phyloP scores from a whole-genome alignment of 345 rosid species.

The Kernera saxatilis region DNA sequence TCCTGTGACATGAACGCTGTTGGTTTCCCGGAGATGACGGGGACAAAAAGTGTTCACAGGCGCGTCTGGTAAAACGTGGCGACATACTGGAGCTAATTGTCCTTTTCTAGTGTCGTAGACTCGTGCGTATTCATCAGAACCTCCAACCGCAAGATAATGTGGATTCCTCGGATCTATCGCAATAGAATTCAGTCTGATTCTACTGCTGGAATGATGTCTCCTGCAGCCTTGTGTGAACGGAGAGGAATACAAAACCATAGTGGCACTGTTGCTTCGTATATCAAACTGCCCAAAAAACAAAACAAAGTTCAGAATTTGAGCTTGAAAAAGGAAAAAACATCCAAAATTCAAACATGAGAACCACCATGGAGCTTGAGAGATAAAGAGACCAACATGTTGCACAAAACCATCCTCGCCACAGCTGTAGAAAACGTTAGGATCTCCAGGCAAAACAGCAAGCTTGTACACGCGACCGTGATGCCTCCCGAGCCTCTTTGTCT shows the following conservation, averaged over 20 bases:
- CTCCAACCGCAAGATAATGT: slow-evolving; percentile 50
- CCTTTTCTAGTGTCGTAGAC: slow-evolving; percentile 48
- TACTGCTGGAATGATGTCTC: slow-evolving; percentile 35
- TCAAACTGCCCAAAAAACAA: slow-evolving; percentile 43
- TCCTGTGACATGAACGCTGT: slow-evolving; percentile 47
- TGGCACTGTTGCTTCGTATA: slow-evolving; percentile 40
- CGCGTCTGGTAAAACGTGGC: slow-evolving; percentile 22
- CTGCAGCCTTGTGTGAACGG: slow-evolving; percentile 37
- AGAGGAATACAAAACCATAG: slow-evolving; percentile 44
- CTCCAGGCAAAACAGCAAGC: slow-evolving; percentile 61
- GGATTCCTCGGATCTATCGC: slow-evolving; percentile 54
- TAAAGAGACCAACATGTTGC: slow-evolving; percentile 48
- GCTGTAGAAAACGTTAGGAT: slow-evolving; percentile 52
- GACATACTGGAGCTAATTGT: slow-evolving; percentile 37
- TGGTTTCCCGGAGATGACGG: slow-evolving; percentile 32
- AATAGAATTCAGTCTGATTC: slow-evolving; percentile 44
- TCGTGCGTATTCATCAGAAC: slow-evolving; percentile 58
- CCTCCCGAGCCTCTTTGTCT: slow-evolving; percentile 44
- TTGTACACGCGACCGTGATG: slow-evolving; percentile 47
- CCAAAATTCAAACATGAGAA: too few species aligned
- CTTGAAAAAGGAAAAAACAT: neutral
- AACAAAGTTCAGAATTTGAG: neutral
- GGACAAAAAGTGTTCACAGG: slow-evolving; percentile 55
- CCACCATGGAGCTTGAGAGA: neutral
- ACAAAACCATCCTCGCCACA: slow-evolving; percentile 65